Percentiles rank a stretch among this genome's conserved stretches.
Evolutionary conservation across 352 stramenopile genomes (phyloP).

Genomic region (Plasmopara viticola): DNA sequence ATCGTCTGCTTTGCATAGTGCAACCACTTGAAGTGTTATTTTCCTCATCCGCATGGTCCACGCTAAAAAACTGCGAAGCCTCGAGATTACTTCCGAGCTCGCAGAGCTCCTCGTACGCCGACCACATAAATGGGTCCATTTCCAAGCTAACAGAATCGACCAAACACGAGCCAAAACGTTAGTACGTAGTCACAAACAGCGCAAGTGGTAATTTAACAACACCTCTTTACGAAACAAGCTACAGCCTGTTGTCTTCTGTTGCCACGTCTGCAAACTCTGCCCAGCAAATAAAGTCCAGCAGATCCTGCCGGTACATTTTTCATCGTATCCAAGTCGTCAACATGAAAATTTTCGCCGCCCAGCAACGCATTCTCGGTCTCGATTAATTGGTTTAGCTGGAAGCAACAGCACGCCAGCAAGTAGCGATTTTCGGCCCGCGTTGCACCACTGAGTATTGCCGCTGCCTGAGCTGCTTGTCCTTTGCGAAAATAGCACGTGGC

Average conservation of each 20-base stretch:
- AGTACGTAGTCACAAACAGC: background rate
- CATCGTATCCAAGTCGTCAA: conserved; percentile 17
- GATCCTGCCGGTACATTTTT: conserved; percentile 72
- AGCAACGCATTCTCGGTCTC: conserved; percentile 91
- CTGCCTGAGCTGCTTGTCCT: conserved; percentile 44
- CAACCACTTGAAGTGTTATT: background rate
- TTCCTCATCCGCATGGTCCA: conserved; percentile 3
- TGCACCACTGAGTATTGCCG: conserved; percentile 46
- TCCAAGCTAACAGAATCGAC: conserved; percentile 57
- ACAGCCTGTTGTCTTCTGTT: conserved; percentile 88
- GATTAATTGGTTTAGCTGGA: conserved; percentile 54
- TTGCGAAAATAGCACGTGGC: conserved; percentile 62
- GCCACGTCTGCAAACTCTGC: conserved; percentile 83
- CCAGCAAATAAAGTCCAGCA: conserved; percentile 89
- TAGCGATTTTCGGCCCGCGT: conserved; percentile 50
- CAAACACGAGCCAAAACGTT: conserved; percentile 5
- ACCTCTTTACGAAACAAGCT: conserved; percentile 87
- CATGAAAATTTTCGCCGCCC: conserved; percentile 26
- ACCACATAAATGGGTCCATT: conserved; percentile 89
- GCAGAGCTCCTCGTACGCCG: conserved; percentile 90
- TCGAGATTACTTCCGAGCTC: conserved; percentile 84
- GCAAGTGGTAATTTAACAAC: conserved; percentile 1
- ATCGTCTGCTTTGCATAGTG: background rate
- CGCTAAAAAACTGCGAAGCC: conserved; percentile 54
- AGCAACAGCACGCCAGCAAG: conserved; percentile 64